Evolutionary conservation across 495 filamentous ascomycete genomes (phyloP).

Genomic region (Tuber aestivum): DNA sequence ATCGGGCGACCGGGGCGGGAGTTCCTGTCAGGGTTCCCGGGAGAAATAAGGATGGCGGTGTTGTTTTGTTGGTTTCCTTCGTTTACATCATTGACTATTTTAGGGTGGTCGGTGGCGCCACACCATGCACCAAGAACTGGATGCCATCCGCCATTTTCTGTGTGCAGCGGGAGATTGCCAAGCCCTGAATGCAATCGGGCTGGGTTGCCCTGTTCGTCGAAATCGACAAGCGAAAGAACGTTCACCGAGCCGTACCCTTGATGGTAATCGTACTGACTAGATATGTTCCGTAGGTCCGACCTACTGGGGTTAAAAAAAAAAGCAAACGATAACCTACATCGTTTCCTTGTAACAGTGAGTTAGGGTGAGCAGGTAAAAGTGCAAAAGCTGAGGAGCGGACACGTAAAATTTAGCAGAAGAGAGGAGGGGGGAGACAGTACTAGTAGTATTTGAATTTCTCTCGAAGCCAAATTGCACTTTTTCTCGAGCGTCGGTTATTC

Average conservation of each 20-base stretch:
- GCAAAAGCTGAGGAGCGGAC: neutral
- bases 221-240: neutral
- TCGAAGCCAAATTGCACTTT: neutral
- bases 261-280: too few relatives aligned
- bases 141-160: neutral
- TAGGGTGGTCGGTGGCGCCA: neutral
- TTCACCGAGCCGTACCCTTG: too few relatives aligned
- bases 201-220: neutral
- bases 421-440: neutral
- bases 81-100: neutral
- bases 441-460: neutral
- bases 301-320: slow-evolving; percentile 1
- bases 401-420: neutral
- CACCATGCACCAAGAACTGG: neutral
- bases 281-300: too few relatives aligned
- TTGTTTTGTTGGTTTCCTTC: neutral
- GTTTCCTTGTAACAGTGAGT: neutral
- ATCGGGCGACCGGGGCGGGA: neutral
- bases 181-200: neutral
- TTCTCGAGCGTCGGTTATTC: neutral
- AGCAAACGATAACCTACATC: neutral
- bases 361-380: neutral
- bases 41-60: neutral
- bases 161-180: neutral
- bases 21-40: neutral